Evolutionary conservation across 2,329 filamentous ascomycete species (phyloP), one percentile per base, ranked within the genome.

Genomic region (Paecilomyces variotii): DNA sequence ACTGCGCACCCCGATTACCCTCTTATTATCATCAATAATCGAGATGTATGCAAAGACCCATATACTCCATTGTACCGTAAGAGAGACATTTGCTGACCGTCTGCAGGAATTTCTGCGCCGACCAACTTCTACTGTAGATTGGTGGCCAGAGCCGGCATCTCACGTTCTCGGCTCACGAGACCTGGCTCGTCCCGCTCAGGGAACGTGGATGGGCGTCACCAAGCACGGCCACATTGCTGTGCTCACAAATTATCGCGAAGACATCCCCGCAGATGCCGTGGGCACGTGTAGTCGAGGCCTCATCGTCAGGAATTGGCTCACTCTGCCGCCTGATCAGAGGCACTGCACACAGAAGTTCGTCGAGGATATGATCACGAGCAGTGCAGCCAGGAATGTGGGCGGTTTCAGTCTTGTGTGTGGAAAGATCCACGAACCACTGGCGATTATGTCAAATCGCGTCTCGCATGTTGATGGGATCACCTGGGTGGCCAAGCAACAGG

Each of bases 1-100:
- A 92, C 88, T 19, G 82, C 87, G 53, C 89, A 92, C 69, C 89
- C 89, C 9, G 79, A 82, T 64, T 92, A 92, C 74, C 82, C 87
- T 27, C 80, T 92, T 60, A 88, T 93, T 65, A 76, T 90, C 60
- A 79, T 91, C 69, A 85, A 91, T 75, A 93, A 93, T 72, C 84
- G 89, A 65, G 89, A 93, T 77, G 88, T 80, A 72, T 58, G 68
- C 60, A 6, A n/a, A 19, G n/a, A 2, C 6, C n/a, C 4, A 32
- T 26, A 6, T 35, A 14, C 45, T 10, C 9, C 19, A 39, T 50
- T 49, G 51, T 34, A 2, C n/a, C 28, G 45, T 34, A 56, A 3
- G 53, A 50, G 7, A 9, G 10, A 19, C n/a, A 32, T 32, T 4
- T 34, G 26, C 53, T 60, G 56, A 62, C 54, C 19, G 24, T n/a